Evolutionary conservation across 1,284 basidiomycete genomes (phyloP), one percentile per base, ranked within the genome.

Genomic region (Testicularia cyperi): DNA sequence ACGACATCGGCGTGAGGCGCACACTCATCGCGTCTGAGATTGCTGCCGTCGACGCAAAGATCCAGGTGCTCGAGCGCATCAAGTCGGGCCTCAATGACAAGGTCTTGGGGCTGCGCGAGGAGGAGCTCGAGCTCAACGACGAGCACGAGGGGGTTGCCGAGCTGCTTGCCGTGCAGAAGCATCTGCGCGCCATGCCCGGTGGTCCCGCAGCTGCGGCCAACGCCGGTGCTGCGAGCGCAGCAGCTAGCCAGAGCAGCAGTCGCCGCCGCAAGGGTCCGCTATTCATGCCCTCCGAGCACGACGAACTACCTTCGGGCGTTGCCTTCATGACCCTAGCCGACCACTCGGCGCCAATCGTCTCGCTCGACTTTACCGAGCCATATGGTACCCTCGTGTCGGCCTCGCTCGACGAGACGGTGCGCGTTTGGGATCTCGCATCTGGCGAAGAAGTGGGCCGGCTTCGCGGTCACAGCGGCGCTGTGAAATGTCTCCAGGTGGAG

Each of bases 231-330:
- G 36, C 54, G 13, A 57, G 64, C 3, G 54, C 51, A 3, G 53
- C 46, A 1, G 45, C 57, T 5, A 39, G 41, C 20, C 51, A 57
- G 22, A 25, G 62, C 42, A 49, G 54, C 44, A 65, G 64, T n/a
- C 49, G 72, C 32, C 46, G 69, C 15, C 46, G 60, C 21, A 65
- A 67, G 28, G 70, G 62, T 9, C 92, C 94, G 0, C 88, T 89
- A 7, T 98, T 99, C 81, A 78, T 99, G 49, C 94, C 94, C 2
- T 94, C 90, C 13, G 95, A 98, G 77, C 95, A 99, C 68, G 91
- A 95, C 69, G 91, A 96, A 45, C 81, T 99, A 44, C 95, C 94
- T 5, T 84, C 86, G 6, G 90, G 90, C 4, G 85, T 97, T 4
- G 94, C 94, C 5, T 99, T 99, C 79, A 96, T 99, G 92, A 90